These are phyloP conservation scores for Triticum urartu DNA, from an alignment of 176 grass and related monocot species.

Conservation along the genomic window DNA sequence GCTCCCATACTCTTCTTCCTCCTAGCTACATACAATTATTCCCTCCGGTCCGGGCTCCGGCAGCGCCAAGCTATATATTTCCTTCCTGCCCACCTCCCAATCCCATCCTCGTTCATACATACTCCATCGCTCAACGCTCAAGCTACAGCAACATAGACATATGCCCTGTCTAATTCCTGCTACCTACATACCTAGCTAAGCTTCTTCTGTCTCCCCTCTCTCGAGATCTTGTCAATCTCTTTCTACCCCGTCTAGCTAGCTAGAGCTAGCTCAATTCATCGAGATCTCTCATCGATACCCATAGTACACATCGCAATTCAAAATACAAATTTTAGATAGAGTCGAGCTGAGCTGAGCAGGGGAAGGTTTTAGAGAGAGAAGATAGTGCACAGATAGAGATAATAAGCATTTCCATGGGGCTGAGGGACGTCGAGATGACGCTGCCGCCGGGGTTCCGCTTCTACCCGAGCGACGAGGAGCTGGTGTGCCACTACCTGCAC, in stretches of 20 bases:
- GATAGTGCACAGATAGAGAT: no score
- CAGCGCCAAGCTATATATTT: conserved; percentile 25
- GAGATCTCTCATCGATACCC: neutral
- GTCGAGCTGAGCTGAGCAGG: neutral
- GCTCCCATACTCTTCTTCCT: conserved; percentile 42
- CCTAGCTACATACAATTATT: neutral
- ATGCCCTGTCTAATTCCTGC: neutral
- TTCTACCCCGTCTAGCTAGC: neutral
- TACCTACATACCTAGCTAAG: neutral
- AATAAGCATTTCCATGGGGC: conserved; percentile 29
- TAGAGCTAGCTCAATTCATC: neutral
- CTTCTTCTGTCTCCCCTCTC: no score
- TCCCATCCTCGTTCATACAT: neutral
- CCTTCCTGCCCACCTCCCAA: conserved; percentile 8
- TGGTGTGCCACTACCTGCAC: conserved; percentile 74
- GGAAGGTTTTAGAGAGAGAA: neutral
- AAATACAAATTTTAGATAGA: neutral
- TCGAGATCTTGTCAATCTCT: no score
- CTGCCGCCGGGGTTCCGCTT: conserved; percentile 74
- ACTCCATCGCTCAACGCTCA: neutral
- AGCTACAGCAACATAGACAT: neutral
- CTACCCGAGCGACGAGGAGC: conserved; percentile 74
- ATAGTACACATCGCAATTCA: neutral
- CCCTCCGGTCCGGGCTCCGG: neutral
- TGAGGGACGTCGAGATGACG: conserved; percentile 69